phyloP scores from a whole-genome alignment of 495 filamentous ascomycete species.

The Daldinia bambusicola region DNA sequence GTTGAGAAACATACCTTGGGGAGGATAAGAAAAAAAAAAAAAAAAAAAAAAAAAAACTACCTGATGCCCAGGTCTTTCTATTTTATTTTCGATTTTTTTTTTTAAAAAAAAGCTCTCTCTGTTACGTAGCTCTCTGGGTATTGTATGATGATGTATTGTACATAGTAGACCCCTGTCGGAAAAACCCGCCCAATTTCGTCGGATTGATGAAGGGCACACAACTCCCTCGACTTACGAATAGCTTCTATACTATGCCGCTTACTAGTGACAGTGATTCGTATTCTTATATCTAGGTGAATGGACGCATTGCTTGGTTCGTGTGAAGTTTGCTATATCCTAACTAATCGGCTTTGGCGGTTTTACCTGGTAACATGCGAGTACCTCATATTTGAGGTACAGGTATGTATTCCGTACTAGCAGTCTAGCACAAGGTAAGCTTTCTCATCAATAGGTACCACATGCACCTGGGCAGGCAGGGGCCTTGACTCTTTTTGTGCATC shows the following conservation, averaged over 20 bases:
- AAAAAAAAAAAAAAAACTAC: no score
- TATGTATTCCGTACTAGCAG: no score
- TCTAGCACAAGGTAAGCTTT: no score
- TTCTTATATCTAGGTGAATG: background rate
- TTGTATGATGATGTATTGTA: no score
- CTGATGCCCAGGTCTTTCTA: no score
- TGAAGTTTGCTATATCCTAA: background rate
- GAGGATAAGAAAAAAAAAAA: background rate
- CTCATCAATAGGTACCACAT: no score
- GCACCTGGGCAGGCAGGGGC: no score
- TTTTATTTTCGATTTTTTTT: no score
- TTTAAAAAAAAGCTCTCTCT: no score
- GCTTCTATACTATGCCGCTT: background rate
- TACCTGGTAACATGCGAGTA: background rate
- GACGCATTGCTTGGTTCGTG: background rate
- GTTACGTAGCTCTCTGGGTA: no score
- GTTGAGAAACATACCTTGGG: background rate
- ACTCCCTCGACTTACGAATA: conserved; percentile 4
- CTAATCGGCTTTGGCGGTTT: background rate
- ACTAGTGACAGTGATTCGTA: background rate
- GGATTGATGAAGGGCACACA: conserved; percentile 24
- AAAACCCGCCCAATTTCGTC: conserved; percentile 34
- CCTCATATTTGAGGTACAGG: no score
- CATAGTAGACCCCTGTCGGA: conserved; percentile 16
- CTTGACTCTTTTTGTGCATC: no score